phyloP scores from a whole-genome alignment of 139 green algal species.

The Chlamydomonas urium region DNA sequence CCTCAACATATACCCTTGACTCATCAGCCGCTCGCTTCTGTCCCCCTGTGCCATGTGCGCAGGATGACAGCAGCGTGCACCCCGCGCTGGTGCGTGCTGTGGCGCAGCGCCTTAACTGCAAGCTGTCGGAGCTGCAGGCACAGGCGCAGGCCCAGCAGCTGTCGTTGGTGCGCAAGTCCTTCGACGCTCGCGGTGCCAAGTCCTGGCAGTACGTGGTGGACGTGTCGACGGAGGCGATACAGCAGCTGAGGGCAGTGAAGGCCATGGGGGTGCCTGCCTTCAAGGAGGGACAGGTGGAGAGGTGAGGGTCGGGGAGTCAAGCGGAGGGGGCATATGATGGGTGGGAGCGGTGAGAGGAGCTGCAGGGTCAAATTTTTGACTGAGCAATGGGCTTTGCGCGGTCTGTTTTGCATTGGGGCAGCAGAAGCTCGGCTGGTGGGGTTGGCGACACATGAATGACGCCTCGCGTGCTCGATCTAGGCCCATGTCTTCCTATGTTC shows the following conservation, averaged over 20 bases:
- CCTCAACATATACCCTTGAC: too few relatives aligned
- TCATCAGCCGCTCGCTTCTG: too few relatives aligned
- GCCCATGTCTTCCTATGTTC: background rate
- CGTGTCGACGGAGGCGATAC: slow-evolving; percentile 26
- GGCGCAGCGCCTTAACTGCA: slow-evolving; percentile 25
- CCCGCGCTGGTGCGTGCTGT: slow-evolving; percentile 27
- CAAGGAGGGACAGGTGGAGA: background rate
- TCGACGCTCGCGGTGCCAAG: slow-evolving; percentile 16
- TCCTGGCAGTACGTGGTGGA: slow-evolving; percentile 68
- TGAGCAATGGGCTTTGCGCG: too few relatives aligned
- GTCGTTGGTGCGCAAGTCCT: slow-evolving; percentile 50
- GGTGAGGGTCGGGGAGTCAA: background rate
- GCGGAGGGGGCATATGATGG: background rate
- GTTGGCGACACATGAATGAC: too few relatives aligned
- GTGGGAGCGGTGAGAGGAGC: background rate
- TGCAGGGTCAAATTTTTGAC: too few relatives aligned
- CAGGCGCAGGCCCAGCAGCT: slow-evolving; percentile 5
- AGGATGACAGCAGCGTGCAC: slow-evolving; percentile 48
- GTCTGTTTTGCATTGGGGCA: too few relatives aligned
- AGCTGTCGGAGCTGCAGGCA: background rate
- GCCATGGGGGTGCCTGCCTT: background rate
- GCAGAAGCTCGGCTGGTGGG: too few relatives aligned
- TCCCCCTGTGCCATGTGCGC: too few relatives aligned
- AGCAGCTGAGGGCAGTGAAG: background rate
- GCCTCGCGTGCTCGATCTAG: background rate